Conservation (phyloP, 345 rosid species). For the Capsella bursapastoris region DNA sequence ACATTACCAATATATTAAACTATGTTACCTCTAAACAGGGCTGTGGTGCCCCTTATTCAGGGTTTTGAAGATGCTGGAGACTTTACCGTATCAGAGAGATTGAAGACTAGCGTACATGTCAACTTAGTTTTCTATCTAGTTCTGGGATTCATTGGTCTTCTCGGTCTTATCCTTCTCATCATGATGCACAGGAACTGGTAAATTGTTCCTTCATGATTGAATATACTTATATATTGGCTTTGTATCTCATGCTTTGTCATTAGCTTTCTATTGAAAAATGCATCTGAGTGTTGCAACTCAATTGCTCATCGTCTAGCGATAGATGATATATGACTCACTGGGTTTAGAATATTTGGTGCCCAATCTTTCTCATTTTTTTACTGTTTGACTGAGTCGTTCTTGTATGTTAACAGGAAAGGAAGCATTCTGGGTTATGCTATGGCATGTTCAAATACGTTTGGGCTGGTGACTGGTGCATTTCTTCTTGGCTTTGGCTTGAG, state of each 20-base stretch:
- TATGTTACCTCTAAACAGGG: constrained; percentile 86
- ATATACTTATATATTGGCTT: constrained; percentile 13
- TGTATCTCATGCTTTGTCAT: constrained; percentile 6
- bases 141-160: constrained; percentile 85
- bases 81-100: constrained; percentile 82
- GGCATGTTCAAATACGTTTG: constrained; percentile 99
- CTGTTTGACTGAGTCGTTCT: constrained; percentile 11
- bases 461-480: constrained; percentile 97
- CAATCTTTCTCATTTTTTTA: background rate
- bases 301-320: background rate
- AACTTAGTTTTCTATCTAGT: constrained; percentile 92
- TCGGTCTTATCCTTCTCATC: constrained; percentile 91
- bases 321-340: constrained; percentile 12
- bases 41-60: constrained; percentile 98
- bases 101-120: constrained; percentile 89
- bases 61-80: constrained; percentile 99
- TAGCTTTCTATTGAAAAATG: background rate
- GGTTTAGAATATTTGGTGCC: background rate
- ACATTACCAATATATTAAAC: constrained; percentile 50
- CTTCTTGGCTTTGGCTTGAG: constrained; percentile 99
- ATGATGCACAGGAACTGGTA: constrained; percentile 68
- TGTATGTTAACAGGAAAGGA: constrained; percentile 53
- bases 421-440: constrained; percentile 89
- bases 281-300: background rate
- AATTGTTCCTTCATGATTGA: constrained; percentile 7